A percentile compares a stretch with the other conserved stretches of the same genome.
These are phyloP conservation scores for Mucor plumbeus DNA, from an alignment of 371 early-diverging fungal species.

Conservation along the genomic window DNA sequence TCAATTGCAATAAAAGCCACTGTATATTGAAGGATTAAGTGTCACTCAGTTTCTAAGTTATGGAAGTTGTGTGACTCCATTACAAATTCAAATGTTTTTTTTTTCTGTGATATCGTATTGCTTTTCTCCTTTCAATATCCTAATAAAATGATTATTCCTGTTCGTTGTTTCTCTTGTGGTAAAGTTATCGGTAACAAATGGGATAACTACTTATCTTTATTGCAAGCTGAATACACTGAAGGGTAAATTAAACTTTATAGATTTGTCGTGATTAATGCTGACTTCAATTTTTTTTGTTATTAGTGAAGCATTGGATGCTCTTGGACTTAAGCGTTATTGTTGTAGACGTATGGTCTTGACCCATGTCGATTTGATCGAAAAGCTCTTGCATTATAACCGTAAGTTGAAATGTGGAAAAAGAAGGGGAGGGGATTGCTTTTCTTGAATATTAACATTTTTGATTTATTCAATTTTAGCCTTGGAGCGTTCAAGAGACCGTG, in stretches of 20 bases:
- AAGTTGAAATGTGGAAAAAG: conserved; percentile 34
- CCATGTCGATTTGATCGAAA: conserved; percentile 99
- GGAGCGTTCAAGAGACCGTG: conserved; percentile 40
- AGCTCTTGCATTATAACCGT: conserved; percentile 95
- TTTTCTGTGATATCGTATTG: conserved; percentile 5
- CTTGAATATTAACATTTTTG: neutral
- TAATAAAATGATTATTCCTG: conserved; percentile 90
- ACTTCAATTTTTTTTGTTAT: conserved; percentile 8
- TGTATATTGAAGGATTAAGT: neutral
- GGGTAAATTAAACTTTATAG: conserved; percentile 56
- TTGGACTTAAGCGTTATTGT: conserved; percentile 98
- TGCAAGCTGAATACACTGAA: conserved; percentile 80
- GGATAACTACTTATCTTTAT: conserved; percentile 89
- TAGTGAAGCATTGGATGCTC: conserved; percentile 90
- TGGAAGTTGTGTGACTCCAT: conserved; percentile 3
- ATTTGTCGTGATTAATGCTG: neutral
- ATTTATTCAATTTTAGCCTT: conserved; percentile 18
- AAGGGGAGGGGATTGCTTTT: too few relatives aligned
- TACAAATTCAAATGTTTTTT: conserved; percentile 9
- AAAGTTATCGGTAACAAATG: conserved; percentile 99
- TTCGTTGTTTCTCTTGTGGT: conserved; percentile 97
- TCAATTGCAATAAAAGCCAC: conserved; percentile 21
- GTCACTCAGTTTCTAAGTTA: neutral
- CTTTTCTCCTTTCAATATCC: conserved; percentile 2
- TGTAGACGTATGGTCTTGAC: conserved; percentile 99